A percentile compares a stretch with the other conserved stretches of the same genome.
phyloP scores from a whole-genome alignment of 495 filamentous ascomycete species.

The Penicillium samsonianum region DNA sequence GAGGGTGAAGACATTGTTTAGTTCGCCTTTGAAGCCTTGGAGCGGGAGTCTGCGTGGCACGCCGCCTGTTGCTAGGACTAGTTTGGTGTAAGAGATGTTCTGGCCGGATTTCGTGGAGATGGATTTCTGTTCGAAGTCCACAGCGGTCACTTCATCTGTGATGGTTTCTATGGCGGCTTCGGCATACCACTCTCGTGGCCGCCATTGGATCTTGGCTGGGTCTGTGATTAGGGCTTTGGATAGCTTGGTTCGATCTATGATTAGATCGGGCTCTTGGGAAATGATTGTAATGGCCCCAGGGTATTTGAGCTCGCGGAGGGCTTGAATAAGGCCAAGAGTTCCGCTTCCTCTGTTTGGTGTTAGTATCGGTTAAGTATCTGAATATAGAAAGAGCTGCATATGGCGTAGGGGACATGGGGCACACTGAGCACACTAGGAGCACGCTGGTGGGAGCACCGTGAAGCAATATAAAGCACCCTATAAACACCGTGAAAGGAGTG shows the following conservation, averaged over 20 bases:
- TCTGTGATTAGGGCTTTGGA: constrained; percentile 94
- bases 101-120: constrained; percentile 72
- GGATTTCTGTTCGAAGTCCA: constrained; percentile 74
- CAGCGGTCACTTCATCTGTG: constrained; percentile 69
- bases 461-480: no score
- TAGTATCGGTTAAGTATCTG: constrained; percentile 2
- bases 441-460: no score
- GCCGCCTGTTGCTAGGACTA: constrained; percentile 87
- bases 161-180: constrained; percentile 71
- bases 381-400: background rate
- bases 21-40: constrained; percentile 73
- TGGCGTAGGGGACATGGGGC: no score
- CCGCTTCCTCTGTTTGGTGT: constrained; percentile 63
- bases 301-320: constrained; percentile 78
- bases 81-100: constrained; percentile 75
- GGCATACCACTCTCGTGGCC: constrained; percentile 75
- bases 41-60: constrained; percentile 75
- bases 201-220: constrained; percentile 69
- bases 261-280: constrained; percentile 76
- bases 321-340: constrained; percentile 75
- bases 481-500: no score
- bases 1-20: constrained; percentile 83
- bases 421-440: no score
- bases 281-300: constrained; percentile 80
- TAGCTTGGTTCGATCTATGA: constrained; percentile 92